Percentiles rank a stretch among this genome's conserved stretches.
These are phyloP conservation scores for Phytophthora foliorum DNA, from an alignment of 352 stramenopile genomes.

Conservation along the genomic window DNA sequence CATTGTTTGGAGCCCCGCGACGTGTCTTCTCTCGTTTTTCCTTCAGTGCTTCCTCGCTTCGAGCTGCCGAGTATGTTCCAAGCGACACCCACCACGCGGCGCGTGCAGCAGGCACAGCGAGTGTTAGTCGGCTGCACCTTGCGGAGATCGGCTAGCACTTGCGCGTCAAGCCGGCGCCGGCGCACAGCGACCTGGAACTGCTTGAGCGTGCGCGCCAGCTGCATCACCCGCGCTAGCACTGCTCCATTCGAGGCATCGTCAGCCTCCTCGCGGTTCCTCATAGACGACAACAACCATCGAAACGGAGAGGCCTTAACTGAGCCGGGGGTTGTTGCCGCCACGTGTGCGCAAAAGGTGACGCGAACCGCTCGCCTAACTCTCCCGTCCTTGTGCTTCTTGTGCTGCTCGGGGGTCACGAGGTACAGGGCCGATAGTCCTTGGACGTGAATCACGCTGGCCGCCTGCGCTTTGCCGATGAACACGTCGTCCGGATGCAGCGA, in stretches of 20 bases:
- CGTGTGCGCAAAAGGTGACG: slow-evolving; percentile 51
- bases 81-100: slow-evolving; percentile 32
- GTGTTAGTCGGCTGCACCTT: slow-evolving; percentile 43
- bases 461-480: slow-evolving; percentile 55
- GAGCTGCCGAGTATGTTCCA: slow-evolving; percentile 29
- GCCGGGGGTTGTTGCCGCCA: slow-evolving; percentile 19
- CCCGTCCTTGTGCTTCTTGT: slow-evolving; percentile 23
- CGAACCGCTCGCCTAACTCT: slow-evolving; percentile 35
- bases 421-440: slow-evolving; percentile 45
- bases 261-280: slow-evolving; percentile 27
- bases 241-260: slow-evolving; percentile 37
- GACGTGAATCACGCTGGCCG: slow-evolving; percentile 39
- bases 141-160: slow-evolving; percentile 40
- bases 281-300: slow-evolving; percentile 25
- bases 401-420: slow-evolving; percentile 37
- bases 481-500: slow-evolving; percentile 57
- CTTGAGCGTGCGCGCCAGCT: slow-evolving; percentile 27
- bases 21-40: slow-evolving; percentile 10
- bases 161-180: slow-evolving; percentile 47
- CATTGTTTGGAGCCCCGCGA: slow-evolving; percentile 56
- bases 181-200: slow-evolving; percentile 37
- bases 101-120: slow-evolving; percentile 43
- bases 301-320: slow-evolving; percentile 20
- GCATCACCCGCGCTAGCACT: slow-evolving; percentile 31
- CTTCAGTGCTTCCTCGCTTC: slow-evolving; percentile 18